These are phyloP conservation scores for Parachaetomium inaequale DNA, from an alignment of 495 filamentous ascomycete genomes.

Conservation along the genomic window DNA sequence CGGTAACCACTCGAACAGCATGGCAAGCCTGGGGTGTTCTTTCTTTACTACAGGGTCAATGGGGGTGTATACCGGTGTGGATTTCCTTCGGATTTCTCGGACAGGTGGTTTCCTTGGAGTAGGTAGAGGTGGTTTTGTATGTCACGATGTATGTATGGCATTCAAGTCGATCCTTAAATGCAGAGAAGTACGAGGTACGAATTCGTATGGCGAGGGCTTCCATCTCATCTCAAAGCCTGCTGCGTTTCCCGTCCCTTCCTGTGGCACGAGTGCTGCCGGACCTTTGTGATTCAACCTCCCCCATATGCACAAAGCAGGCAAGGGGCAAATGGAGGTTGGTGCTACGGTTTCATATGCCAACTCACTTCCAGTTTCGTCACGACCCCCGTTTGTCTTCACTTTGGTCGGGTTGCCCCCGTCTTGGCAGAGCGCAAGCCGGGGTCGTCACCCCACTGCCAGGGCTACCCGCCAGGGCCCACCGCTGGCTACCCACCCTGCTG, in stretches of 20 bases:
- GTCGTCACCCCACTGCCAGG: background rate
- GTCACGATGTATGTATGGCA: background rate
- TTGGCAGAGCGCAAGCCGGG: background rate
- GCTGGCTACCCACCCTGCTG: background rate
- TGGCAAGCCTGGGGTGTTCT: slow-evolving; percentile 16
- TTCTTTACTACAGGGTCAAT: slow-evolving; percentile 13
- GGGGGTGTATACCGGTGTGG: slow-evolving; percentile 18
- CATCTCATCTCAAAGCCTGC: background rate
- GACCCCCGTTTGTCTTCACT: background rate
- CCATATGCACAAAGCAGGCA: too few relatives aligned
- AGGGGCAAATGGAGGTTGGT: background rate
- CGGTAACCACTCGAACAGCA: slow-evolving; percentile 19
- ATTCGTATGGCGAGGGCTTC: background rate
- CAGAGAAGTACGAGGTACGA: background rate
- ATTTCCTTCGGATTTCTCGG: slow-evolving; percentile 19
- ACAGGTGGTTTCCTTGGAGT: slow-evolving; percentile 19
- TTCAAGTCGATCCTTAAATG: background rate
- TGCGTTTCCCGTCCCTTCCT: background rate
- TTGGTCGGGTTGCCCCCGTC: background rate
- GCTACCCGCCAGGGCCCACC: background rate
- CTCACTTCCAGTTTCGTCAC: background rate
- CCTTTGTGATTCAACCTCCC: too few relatives aligned
- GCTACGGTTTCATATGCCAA: background rate
- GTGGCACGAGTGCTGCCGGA: too few relatives aligned
- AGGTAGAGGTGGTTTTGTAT: slow-evolving; percentile 21